Percentiles rank a stretch among this genome's conserved stretches.
phyloP scores from a whole-genome alignment of 2,329 filamentous ascomycete genomes.

The Aspergillus texensis region DNA sequence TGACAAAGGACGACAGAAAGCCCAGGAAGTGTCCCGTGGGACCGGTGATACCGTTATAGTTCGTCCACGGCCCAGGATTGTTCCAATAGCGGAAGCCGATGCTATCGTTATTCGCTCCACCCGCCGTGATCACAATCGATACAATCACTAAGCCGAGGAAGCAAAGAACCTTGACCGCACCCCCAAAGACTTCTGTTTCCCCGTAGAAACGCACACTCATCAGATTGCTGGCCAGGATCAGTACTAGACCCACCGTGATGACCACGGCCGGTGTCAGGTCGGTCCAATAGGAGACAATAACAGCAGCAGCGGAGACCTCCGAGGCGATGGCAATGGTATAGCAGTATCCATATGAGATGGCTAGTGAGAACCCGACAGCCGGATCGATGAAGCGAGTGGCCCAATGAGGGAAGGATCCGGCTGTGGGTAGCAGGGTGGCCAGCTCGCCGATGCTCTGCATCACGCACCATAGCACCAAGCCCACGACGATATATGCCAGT shows the following conservation, averaged over 20 bases:
- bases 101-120: constrained; percentile 33
- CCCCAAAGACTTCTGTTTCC: constrained; percentile 35
- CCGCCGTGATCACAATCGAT: constrained; percentile 38
- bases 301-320: constrained; percentile 80
- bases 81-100: constrained; percentile 41
- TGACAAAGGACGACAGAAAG: constrained; percentile 43
- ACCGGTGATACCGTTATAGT: constrained; percentile 35
- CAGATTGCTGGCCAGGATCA: constrained; percentile 36
- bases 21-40: constrained; percentile 38
- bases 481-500: constrained; percentile 62
- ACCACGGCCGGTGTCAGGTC: constrained; percentile 70
- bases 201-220: constrained; percentile 37
- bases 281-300: constrained; percentile 82
- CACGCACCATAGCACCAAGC: constrained; percentile 83
- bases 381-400: constrained; percentile 89
- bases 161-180: constrained; percentile 36
- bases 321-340: constrained; percentile 74
- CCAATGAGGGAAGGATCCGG: constrained; percentile 87
- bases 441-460: constrained; percentile 89
- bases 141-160: constrained; percentile 33
- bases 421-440: constrained; percentile 85
- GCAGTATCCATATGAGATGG: constrained; percentile 75
- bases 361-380: constrained; percentile 90
- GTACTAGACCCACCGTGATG: constrained; percentile 51
- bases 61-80: constrained; percentile 35